phyloP scores from a whole-genome alignment of 2,329 filamentous ascomycete genomes.

The Fusarium guadeloupense region DNA sequence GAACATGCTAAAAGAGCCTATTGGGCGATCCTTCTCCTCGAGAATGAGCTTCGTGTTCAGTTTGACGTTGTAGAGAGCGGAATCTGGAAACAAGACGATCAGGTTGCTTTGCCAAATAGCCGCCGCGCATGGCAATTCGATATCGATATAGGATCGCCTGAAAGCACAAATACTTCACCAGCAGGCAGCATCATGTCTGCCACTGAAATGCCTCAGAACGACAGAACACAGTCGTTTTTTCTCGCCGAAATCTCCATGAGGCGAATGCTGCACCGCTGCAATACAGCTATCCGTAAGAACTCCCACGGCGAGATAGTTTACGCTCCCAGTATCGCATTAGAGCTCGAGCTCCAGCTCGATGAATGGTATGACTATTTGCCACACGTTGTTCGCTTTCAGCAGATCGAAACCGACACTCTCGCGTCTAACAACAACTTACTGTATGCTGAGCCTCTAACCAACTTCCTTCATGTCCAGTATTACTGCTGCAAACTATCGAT shows the following conservation, averaged over 20 bases:
- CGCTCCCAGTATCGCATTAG: conserved; percentile 43
- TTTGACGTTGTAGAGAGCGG: conserved; percentile 1
- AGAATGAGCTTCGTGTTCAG: not conserved
- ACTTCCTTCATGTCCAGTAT: conserved; percentile 1
- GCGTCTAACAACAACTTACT: no score
- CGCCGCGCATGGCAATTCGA: no score
- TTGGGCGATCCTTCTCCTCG: not conserved
- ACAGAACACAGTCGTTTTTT: no score
- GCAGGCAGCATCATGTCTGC: no score
- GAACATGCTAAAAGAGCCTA: no score
- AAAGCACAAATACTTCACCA: no score
- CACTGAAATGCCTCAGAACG: no score
- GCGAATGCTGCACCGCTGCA: conserved; percentile 46
- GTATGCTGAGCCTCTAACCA: not conserved
- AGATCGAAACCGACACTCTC: not conserved
- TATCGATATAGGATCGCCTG: no score
- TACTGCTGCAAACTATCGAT: conserved; percentile 5
- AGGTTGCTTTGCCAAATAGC: no score
- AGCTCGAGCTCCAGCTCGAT: conserved; percentile 48
- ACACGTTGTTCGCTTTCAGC: not conserved
- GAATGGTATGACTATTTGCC: conserved; percentile 47
- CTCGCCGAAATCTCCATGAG: conserved; percentile 48
- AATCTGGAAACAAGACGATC: conserved; percentile 4
- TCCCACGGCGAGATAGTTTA: conserved; percentile 35
- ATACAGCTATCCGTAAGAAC: conserved; percentile 37